These are phyloP conservation scores for Taiozyma onychis DNA, from an alignment of 1,139 yeast species.

Conservation along the genomic window DNA sequence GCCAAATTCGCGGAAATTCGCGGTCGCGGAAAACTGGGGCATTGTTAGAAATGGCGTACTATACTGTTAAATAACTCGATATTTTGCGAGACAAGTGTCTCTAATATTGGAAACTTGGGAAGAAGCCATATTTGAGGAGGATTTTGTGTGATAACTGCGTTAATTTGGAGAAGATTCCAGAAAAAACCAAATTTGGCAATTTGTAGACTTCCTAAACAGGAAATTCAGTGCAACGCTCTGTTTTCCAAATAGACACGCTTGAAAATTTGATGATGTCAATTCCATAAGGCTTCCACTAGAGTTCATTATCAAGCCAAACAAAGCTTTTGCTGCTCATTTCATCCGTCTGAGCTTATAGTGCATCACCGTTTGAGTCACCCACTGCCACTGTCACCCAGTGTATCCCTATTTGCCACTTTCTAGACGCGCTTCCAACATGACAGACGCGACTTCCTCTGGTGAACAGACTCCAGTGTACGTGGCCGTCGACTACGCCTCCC, in stretches of 20 bases:
- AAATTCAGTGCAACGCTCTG: background rate
- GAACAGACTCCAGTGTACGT: conserved; percentile 6
- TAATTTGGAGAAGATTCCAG: background rate
- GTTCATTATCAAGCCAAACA: background rate
- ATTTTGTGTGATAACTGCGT: background rate
- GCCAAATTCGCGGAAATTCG: background rate
- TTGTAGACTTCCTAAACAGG: conserved; percentile 15
- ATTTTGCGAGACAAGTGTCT: background rate
- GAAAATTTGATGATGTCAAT: background rate
- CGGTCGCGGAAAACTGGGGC: background rate
- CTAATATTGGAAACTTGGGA: background rate
- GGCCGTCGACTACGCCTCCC: conserved; percentile 6
- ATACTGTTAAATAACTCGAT: background rate
- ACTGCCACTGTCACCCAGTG: background rate
- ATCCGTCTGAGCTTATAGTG: background rate
- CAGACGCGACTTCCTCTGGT: background rate
- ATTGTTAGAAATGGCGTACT: background rate
- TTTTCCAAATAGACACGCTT: background rate
- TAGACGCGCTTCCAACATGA: background rate
- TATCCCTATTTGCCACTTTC: background rate
- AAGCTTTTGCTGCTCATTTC: background rate
- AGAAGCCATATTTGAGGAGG: background rate
- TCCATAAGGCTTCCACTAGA: background rate
- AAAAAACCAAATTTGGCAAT: conserved; percentile 7
- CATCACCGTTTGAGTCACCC: background rate